phyloP scores from a whole-genome alignment of 108 stramenopile species.

The Cyclostephanos invisitatus region DNA sequence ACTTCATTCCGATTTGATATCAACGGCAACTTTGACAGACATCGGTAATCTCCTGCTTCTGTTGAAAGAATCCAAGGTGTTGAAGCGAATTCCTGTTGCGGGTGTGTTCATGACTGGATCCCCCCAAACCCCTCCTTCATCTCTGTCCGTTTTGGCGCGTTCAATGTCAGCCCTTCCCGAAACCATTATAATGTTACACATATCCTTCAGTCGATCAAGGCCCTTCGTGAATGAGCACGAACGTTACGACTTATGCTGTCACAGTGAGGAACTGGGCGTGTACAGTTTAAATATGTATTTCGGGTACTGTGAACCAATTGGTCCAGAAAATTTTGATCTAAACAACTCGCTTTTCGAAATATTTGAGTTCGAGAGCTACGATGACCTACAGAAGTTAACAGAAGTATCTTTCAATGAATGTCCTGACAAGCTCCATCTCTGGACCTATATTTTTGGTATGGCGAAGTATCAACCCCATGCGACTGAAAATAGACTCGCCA shows the following conservation, averaged over 20 bases:
- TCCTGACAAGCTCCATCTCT: not conserved
- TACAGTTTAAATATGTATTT: constrained; percentile 5
- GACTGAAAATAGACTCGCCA: not conserved
- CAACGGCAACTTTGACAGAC: not conserved
- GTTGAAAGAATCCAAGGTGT: constrained; percentile 2
- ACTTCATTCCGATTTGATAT: not conserved
- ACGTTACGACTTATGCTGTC: not conserved
- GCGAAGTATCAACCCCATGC: not conserved
- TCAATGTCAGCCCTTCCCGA: constrained; percentile 3
- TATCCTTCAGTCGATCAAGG: not conserved
- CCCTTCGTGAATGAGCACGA: not conserved
- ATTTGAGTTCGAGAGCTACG: constrained; percentile 3
- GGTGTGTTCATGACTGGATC: not conserved
- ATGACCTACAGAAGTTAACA: constrained; percentile 1
- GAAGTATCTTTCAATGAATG: not conserved
- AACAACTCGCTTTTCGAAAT: not conserved
- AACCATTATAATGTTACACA: constrained; percentile 1
- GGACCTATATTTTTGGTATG: not conserved
- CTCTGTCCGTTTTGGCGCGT: not conserved
- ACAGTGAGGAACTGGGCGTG: not conserved
- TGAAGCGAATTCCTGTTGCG: not conserved
- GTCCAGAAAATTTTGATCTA: not conserved
- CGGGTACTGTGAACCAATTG: constrained; percentile 2
- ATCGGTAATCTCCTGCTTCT: not conserved
- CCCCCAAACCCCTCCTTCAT: not conserved